Base-by-base conservation (phyloP, 768 basidiomycete species). In the Xerocomellus chrysenteron region DNA sequence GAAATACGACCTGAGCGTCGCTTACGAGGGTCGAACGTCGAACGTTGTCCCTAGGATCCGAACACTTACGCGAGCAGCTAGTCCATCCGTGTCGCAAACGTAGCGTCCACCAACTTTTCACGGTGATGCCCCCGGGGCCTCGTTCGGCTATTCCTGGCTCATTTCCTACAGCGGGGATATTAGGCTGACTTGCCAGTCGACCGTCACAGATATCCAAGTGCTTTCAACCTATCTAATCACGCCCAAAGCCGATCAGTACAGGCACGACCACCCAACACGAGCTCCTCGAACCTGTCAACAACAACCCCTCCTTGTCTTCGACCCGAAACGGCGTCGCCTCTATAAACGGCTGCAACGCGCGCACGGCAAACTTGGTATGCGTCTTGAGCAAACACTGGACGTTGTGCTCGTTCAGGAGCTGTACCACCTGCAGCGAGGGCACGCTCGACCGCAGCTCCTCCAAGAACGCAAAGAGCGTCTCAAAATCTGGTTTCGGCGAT, bases 371-470 rank as follows among this genome's bases (percentile, higher is more conserved):
- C 49, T 58, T 58, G 37, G 53, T 48, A 26, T 65, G 64, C 5
- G 54, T 44, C 24, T 47, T 61, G 47, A 67, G 50, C 41, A 70
- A 51, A 47, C 61, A 59, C 10, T 47, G 42, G 21, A 66, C 46
- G 16, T 63, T 67, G 2, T 35, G 19, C 28, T 47, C 54, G 21
- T 65, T 53, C 35, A 62, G 17, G 21, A 71, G 58, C 16, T 61
- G 69, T 5, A 70, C 55, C 2, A 64, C 62, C 13, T 39, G 58
- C 46, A 70, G 40, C n/a, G 68, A 61, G 5, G 67, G 64, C 0
- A 50, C 37, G 17, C 14, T 58, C 19, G 53, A 49, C 21, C 24
- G 37, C 33, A 71, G 36, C 14, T 47, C 39, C 5, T 24, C 47
- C 21, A 71, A 50, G 36, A 57, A 39, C 11, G 33, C 24, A 24